Percentiles rank a stretch among this genome's conserved stretches.
These are phyloP conservation scores for Penicillium paneum DNA, from an alignment of 2,329 filamentous ascomycete genomes.

Conservation along the genomic window DNA sequence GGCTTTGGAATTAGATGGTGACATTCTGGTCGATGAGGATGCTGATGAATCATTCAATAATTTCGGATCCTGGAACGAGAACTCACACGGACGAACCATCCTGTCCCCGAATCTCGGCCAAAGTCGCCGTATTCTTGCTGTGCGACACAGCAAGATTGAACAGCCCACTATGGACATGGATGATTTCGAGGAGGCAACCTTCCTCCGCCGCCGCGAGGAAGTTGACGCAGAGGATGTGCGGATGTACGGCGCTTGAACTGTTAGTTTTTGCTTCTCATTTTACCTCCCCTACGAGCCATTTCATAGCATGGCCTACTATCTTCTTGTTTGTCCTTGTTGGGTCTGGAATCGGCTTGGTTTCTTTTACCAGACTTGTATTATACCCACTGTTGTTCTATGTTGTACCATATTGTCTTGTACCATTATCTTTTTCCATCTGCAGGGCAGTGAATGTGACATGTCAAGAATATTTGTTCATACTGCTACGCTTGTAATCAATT, in stretches of 20 bases:
- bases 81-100: constrained; percentile 28
- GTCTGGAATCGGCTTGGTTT: background rate
- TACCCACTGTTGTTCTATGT: background rate
- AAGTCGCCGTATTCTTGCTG: constrained; percentile 24
- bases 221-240: constrained; percentile 28
- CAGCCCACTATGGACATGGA: constrained; percentile 32
- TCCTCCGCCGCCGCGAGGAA: constrained; percentile 4
- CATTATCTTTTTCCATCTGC: background rate
- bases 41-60: constrained; percentile 32
- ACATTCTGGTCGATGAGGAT: constrained; percentile 39
- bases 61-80: constrained; percentile 27
- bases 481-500: background rate
- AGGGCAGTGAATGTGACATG: background rate
- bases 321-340: background rate
- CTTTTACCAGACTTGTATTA: background rate
- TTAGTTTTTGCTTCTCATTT: background rate
- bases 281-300: background rate
- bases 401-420: constrained; percentile 1
- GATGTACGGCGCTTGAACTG: constrained; percentile 35
- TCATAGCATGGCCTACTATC: background rate
- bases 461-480: no score
- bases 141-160: constrained; percentile 5
- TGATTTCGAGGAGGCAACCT: constrained; percentile 23
- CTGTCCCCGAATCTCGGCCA: constrained; percentile 33
- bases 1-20: constrained; percentile 37